A percentile compares a stretch with the other conserved stretches of the same genome.
Evolutionary conservation across 2,329 filamentous ascomycete genomes (phyloP).

Genomic region (Sclerotinia minor): DNA sequence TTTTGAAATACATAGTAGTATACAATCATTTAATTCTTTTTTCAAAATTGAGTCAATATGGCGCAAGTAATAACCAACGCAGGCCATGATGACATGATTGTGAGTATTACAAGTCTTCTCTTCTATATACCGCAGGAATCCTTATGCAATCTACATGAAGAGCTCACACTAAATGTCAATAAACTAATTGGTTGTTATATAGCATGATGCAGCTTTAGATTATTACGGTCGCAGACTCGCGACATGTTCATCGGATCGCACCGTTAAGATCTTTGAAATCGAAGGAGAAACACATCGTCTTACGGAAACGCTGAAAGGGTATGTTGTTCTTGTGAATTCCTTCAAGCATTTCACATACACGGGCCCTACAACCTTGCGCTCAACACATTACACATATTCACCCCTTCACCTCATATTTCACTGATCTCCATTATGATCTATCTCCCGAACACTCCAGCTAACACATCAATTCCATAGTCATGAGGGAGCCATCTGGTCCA

Average conservation of each 20-base stretch:
- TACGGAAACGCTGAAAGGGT: slow-evolving; percentile 93
- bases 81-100: slow-evolving; percentile 99
- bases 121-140: background rate
- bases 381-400: background rate
- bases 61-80: slow-evolving; percentile 81
- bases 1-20: slow-evolving; percentile 4
- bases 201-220: slow-evolving; percentile 98
- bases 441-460: background rate
- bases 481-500: slow-evolving; percentile 96
- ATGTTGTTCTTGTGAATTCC: slow-evolving; percentile 33
- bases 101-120: slow-evolving; percentile 48
- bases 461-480: slow-evolving; percentile 58
- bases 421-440: background rate
- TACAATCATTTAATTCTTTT: slow-evolving; percentile 18
- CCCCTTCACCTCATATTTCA: background rate
- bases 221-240: slow-evolving; percentile 96
- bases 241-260: slow-evolving; percentile 96
- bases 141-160: slow-evolving; percentile 2
- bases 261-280: slow-evolving; percentile 98
- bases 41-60: slow-evolving; percentile 45
- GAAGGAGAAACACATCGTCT: slow-evolving; percentile 89
- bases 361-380: background rate
- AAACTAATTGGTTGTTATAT: slow-evolving; percentile 21
- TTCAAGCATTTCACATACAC: background rate
- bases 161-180: background rate